phyloP scores from a whole-genome alignment of 495 filamentous ascomycete genomes.

The Neurospora sp. region DNA sequence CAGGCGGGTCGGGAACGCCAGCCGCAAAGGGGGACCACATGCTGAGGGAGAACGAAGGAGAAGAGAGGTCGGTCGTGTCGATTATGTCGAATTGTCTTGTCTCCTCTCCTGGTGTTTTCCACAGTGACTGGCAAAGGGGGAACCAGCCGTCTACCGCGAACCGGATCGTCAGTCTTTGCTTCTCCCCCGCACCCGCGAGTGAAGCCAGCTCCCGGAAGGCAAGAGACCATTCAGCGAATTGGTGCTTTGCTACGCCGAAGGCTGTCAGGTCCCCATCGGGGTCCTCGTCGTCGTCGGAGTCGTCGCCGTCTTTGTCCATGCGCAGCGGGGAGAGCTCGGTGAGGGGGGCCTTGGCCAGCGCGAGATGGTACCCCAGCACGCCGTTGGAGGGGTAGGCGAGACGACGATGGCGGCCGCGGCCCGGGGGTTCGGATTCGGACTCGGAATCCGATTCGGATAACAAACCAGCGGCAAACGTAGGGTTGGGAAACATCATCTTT shows the following conservation, averaged over 20 bases:
- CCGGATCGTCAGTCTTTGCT: constrained; percentile 26
- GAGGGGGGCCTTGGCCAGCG: constrained; percentile 17
- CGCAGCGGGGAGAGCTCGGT: constrained; percentile 6
- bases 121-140: constrained; percentile 35
- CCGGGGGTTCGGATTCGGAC: not conserved
- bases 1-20: constrained; percentile 30
- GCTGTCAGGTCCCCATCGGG: not conserved
- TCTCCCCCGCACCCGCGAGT: too few species aligned
- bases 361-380: constrained; percentile 36
- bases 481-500: constrained; percentile 19
- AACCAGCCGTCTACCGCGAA: constrained; percentile 36
- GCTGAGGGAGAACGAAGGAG: not conserved
- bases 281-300: not conserved
- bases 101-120: not conserved
- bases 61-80: constrained; percentile 43
- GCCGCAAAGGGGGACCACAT: not conserved
- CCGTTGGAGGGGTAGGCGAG: constrained; percentile 38
- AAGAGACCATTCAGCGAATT: constrained; percentile 25
- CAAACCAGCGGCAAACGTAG: constrained; percentile 18
- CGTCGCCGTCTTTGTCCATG: not conserved
- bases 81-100: constrained; percentile 43
- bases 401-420: not conserved
- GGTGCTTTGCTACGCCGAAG: constrained; percentile 12
- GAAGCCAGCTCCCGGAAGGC: constrained; percentile 16
- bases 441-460: not conserved